Evolutionary conservation across 352 stramenopile species (phyloP).

Genomic region (Globisporangium megalacanthum): DNA sequence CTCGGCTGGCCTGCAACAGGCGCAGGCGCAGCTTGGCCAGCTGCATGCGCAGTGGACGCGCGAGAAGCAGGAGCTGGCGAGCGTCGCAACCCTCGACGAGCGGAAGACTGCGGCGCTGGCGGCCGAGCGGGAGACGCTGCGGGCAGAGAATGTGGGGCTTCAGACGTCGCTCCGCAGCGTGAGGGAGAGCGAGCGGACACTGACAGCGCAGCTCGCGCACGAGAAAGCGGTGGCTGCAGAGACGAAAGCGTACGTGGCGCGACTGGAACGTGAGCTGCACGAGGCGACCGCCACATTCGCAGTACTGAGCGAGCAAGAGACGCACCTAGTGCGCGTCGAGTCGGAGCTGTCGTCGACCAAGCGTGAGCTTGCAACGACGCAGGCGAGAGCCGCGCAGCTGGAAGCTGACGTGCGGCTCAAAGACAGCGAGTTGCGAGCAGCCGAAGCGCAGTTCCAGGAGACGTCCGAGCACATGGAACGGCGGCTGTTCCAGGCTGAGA

Average conservation of each 20-base stretch:
- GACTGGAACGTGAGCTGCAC: conserved; percentile 30
- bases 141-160: conserved; percentile 31
- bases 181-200: conserved; percentile 31
- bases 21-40: conserved; percentile 43
- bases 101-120: conserved; percentile 21
- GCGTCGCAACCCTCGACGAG: conserved; percentile 27
- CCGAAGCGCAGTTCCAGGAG: conserved; percentile 22
- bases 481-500: conserved; percentile 56
- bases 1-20: conserved; percentile 34
- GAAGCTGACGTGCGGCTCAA: conserved; percentile 26
- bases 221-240: conserved; percentile 21
- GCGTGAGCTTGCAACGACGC: conserved; percentile 28
- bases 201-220: conserved; percentile 18
- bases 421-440: conserved; percentile 24
- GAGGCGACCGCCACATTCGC: conserved; percentile 22
- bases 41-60: conserved; percentile 55
- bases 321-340: conserved; percentile 28
- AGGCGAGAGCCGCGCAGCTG: conserved; percentile 24
- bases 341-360: conserved; percentile 25
- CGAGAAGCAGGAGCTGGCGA: conserved; percentile 48
- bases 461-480: conserved; percentile 32
- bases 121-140: conserved; percentile 35
- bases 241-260: conserved; percentile 21
- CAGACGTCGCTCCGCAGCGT: conserved; percentile 20
- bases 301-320: conserved; percentile 30